Base-by-base conservation (phyloP, 768 basidiomycete species). In the Xerocomus spinulosus region DNA sequence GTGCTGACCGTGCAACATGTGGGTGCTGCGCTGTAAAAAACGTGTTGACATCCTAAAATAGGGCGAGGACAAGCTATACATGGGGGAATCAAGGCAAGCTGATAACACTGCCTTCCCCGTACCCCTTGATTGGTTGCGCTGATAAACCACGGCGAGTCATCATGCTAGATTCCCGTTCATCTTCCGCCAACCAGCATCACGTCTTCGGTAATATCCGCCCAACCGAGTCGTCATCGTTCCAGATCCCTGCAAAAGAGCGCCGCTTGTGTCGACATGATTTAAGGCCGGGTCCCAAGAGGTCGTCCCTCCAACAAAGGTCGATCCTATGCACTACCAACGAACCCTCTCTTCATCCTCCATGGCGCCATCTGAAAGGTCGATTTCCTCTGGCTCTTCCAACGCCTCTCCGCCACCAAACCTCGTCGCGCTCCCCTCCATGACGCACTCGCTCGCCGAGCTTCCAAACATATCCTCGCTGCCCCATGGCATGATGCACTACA, bases 181-280 rank as follows among this genome's bases (percentile, higher is more conserved):
- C 48, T 54, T 48, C 34, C 50, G 50, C 54, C 55, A 57, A 56
- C 54, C 51, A 49, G 47, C 66, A 66, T 57, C 57, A 63, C 58
- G 58, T 51, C 54, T 46, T 69, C 65, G 65, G 63, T 67, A 67
- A 67, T 67, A 59, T 67, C 66, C 66, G 66, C 45, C 38, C 32
- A 50, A 25, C 50, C 37, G 39, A 51, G 55, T 51, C 58, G 51
- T 57, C 59, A 56, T 57, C 61, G 44, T 44, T 35, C 39, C 50
- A 53, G 52, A 51, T 56, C 44, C 52, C 53, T 57, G 46, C 50
- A 49, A 44, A 36, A 28, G 23, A 54, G 50, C 57, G 57, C 59
- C 55, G 53, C 56, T 55, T 62, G 58, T 25, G 32, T 46, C 47
- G 47, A 56, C 41, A 53, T 34, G 54, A 67, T 68, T 49, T 67